Evolutionary conservation across 495 filamentous ascomycete species (phyloP).

Genomic region (Neurospora sp.): DNA sequence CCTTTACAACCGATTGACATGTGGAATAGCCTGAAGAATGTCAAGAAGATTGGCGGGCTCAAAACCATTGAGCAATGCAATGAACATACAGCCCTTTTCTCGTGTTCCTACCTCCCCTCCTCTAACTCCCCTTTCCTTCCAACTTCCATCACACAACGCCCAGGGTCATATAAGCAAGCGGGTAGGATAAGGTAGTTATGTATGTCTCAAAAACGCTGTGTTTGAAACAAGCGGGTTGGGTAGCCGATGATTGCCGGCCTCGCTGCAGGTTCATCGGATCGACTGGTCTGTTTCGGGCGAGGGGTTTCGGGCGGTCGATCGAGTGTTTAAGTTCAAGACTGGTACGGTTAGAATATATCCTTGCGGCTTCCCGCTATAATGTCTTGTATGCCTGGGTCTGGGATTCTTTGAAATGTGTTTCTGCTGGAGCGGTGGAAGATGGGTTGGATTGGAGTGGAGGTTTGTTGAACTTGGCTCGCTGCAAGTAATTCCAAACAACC

Average conservation of each 20-base stretch:
- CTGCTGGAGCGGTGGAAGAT: not conserved
- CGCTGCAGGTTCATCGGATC: slow-evolving; percentile 7
- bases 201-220: not conserved
- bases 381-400: not conserved
- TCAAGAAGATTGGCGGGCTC: not conserved
- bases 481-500: not conserved
- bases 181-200: not conserved
- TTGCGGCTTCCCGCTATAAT: not conserved
- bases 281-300: not conserved
- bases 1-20: not conserved
- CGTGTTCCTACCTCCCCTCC: not conserved
- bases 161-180: no score
- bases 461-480: not conserved
- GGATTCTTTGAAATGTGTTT: not conserved
- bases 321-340: not conserved
- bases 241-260: slow-evolving; percentile 4
- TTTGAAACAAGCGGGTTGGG: not conserved
- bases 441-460: not conserved
- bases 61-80: not conserved
- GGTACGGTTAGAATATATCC: not conserved
- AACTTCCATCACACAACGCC: not conserved
- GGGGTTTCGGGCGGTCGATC: not conserved
- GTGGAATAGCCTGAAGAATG: not conserved
- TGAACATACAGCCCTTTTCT: not conserved
- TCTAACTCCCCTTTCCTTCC: not conserved